Percentiles rank a stretch among this genome's conserved stretches.
Conservation (phyloP, 768 basidiomycete genomes). For the Psilocybe subaeruginosa region DNA sequence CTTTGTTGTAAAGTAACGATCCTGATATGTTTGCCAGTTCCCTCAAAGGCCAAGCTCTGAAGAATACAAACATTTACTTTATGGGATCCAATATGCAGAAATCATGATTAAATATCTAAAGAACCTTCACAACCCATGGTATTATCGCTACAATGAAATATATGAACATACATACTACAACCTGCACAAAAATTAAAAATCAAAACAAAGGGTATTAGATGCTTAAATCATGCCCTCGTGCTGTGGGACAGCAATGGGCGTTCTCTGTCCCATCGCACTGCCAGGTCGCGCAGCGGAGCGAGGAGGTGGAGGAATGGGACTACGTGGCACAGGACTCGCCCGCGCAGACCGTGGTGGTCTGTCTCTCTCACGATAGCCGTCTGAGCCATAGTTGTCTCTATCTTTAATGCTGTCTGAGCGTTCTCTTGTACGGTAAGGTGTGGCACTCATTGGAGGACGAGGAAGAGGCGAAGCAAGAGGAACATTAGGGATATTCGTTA, state of each 20-base stretch:
- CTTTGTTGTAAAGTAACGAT: neutral
- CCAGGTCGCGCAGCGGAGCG: constrained; percentile 69
- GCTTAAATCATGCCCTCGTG: constrained; percentile 68
- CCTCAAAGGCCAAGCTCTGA: neutral
- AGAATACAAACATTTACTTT: neutral
- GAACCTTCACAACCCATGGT: neutral
- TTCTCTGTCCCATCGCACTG: constrained; percentile 50
- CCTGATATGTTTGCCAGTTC: constrained; percentile 2
- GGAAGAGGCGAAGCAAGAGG: constrained; percentile 35
- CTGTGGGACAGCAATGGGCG: constrained; percentile 55
- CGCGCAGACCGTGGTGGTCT: constrained; percentile 34
- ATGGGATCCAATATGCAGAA: neutral
- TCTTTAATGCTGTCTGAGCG: constrained; percentile 25
- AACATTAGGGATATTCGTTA: constrained; percentile 27
- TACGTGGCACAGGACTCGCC: constrained; percentile 49
- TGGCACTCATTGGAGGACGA: constrained; percentile 33
- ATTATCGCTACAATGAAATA: constrained; percentile 12
- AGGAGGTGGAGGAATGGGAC: constrained; percentile 46
- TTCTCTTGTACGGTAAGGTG: constrained; percentile 25
- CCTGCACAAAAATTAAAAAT: neutral
- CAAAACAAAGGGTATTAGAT: neutral
- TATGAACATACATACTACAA: constrained; percentile 13
- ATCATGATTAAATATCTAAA: no score
- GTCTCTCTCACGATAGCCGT: constrained; percentile 27
- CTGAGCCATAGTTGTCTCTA: constrained; percentile 16